Evolutionary conservation across 441 rosid species (phyloP).

Genomic region (Adansonia grandidieri): DNA sequence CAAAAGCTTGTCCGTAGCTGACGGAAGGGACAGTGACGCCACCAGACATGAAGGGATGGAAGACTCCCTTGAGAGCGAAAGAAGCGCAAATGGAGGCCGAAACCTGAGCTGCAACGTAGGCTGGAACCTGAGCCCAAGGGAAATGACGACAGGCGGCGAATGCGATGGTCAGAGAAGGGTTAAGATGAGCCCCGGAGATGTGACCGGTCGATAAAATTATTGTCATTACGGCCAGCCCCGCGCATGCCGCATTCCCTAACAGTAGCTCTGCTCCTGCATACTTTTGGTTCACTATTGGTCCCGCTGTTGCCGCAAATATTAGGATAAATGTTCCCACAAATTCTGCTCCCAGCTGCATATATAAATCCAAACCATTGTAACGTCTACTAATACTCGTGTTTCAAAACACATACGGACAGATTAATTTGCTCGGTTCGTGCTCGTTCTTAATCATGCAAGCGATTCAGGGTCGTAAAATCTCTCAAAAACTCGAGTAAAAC

Average conservation of each 20-base stretch:
- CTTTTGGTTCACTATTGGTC: constrained; percentile 91
- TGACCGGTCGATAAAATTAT: constrained; percentile 88
- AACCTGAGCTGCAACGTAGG: constrained; percentile 85
- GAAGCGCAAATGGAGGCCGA: constrained; percentile 93
- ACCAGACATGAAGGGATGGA: constrained; percentile 83
- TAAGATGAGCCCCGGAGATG: constrained; percentile 94
- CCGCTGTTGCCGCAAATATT: constrained; percentile 88
- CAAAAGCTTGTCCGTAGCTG: constrained; percentile 58
- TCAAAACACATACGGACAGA: background rate
- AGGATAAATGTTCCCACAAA: constrained; percentile 96
- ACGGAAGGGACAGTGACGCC: constrained; percentile 88
- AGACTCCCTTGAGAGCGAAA: constrained; percentile 85
- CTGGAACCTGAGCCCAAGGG: constrained; percentile 94
- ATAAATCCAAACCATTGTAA: background rate
- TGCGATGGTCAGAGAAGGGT: constrained; percentile 93
- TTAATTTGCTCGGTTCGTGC: background rate
- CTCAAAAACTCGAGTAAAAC: background rate
- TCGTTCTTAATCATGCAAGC: background rate
- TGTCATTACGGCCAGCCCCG: constrained; percentile 93
- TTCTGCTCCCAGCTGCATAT: constrained; percentile 84
- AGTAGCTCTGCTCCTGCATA: constrained; percentile 72
- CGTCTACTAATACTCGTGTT: background rate
- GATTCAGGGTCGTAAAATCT: background rate
- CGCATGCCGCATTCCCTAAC: constrained; percentile 90
- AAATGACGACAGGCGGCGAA: constrained; percentile 89